Evolutionary conservation across 306 rosid genomes (phyloP), one percentile per base, ranked within the genome.

Genomic region (Quillaja saponaria): DNA sequence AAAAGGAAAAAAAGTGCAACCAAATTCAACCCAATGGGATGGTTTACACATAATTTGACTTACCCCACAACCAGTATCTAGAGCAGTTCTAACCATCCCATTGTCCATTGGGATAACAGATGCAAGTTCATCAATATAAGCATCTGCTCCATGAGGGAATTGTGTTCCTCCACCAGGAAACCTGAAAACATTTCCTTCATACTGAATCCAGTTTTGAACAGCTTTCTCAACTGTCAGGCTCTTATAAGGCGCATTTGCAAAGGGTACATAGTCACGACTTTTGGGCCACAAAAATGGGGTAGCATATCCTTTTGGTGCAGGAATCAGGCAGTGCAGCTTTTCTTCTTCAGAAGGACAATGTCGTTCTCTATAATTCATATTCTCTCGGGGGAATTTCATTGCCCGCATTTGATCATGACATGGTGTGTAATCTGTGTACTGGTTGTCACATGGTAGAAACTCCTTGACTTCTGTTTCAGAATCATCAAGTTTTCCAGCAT

Each of bases 51-150:
- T 63, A 42, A 52, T 51, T 64, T 38, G 55, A 74, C 83, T 66
- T 71, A 89, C 96, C 85, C 96, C 96, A 55, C 96, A 89, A 13
- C 96, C 96, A 21, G 90, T 86, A 66, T 89, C 96, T 67, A 89
- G 72, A 3, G 82, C 95, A 66, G 84, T 89, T 67, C 96, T 77
- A 64, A 84, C 75, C 80, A 79, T 76, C 56, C 96, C 96, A 67
- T 61, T 80, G 66, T 85, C 82, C 45, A 88, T 49, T 0, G 95
- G 96, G 51, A 89, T 82, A 68, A 82, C 88, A 68, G 78, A 62
- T 37, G 95, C 96, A 18, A 89, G 87, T 76, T 86, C 79, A 49
- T 80, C 64, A 61, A 89, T 85, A 68, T 89, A 89, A 31, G 86
- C 85, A 79, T 89, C 95, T 40, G 96, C 95, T 50, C 96, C 96